These are phyloP conservation scores for Tilletia walkeri DNA, from an alignment of 1,284 basidiomycete genomes.

Conservation along the genomic window DNA sequence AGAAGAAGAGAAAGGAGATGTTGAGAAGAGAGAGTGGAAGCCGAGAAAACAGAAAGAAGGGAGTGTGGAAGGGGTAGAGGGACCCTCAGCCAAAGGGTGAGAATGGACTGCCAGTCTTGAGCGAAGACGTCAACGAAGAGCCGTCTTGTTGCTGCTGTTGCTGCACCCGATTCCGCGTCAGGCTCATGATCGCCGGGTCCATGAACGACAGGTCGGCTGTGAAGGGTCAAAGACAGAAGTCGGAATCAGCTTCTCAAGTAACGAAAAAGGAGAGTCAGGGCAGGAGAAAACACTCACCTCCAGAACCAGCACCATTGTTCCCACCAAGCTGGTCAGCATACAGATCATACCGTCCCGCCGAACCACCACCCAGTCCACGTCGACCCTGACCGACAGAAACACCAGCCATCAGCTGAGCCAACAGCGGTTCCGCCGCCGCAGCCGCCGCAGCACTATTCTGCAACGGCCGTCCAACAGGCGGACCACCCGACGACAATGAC, in stretches of 20 bases:
- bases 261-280: background rate
- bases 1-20: background rate
- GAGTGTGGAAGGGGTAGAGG: background rate
- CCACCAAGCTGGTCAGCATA: constrained; percentile 22
- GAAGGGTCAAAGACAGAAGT: background rate
- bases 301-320: constrained; percentile 16
- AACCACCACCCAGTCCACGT: constrained; percentile 19
- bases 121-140: constrained; percentile 19
- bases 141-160: constrained; percentile 25
- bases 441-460: constrained; percentile 14
- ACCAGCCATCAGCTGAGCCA: constrained; percentile 48
- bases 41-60: background rate
- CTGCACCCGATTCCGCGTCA: constrained; percentile 39
- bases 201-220: constrained; percentile 31
- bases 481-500: no score
- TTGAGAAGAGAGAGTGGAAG: background rate
- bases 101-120: constrained; percentile 17
- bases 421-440: constrained; percentile 40
- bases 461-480: constrained; percentile 17
- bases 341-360: background rate
- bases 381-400: constrained; percentile 16
- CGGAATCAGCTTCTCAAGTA: background rate
- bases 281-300: background rate
- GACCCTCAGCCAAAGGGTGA: constrained; percentile 13
- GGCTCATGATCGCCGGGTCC: constrained; percentile 48